phyloP scores from a whole-genome alignment of 2,329 filamentous ascomycete species.

The Fusarium sp. region DNA sequence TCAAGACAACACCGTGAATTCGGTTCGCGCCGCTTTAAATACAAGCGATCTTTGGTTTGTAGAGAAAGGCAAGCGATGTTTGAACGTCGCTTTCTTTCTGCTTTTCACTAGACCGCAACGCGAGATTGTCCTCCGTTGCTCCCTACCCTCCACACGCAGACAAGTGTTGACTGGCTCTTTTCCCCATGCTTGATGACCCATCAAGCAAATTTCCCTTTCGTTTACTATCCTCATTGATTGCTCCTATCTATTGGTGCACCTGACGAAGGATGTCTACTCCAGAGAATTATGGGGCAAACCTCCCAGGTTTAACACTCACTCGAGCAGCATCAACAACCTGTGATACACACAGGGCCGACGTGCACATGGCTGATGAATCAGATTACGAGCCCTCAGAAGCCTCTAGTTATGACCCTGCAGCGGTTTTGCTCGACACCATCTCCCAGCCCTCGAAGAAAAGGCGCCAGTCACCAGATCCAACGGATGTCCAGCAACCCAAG shows the following conservation, averaged over 20 bases:
- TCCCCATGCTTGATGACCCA: slow-evolving; percentile 22
- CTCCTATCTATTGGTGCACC: slow-evolving; percentile 4
- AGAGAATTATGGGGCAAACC: slow-evolving; percentile 2
- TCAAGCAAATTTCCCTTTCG: slow-evolving; percentile 16
- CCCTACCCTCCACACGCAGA: slow-evolving; percentile 32
- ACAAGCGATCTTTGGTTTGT: slow-evolving; percentile 3
- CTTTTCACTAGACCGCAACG: slow-evolving; percentile 7
- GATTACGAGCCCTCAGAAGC: slow-evolving; percentile 25
- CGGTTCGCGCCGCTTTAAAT: not conserved
- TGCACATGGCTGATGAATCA: slow-evolving; percentile 21
- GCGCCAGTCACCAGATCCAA: slow-evolving; percentile 26
- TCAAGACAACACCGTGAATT: not conserved
- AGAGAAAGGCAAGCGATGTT: not conserved
- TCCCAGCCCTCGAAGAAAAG: slow-evolving; percentile 30
- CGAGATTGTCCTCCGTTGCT: slow-evolving; percentile 7
- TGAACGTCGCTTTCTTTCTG: not conserved
- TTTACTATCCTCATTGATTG: not conserved
- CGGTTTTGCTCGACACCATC: slow-evolving; percentile 15
- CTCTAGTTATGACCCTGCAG: slow-evolving; percentile 23
- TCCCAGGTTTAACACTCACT: slow-evolving; percentile 21
- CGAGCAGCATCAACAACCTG: slow-evolving; percentile 9
- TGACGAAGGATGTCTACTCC: slow-evolving; percentile 24
- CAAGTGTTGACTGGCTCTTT: slow-evolving; percentile 39
- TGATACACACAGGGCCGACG: slow-evolving; percentile 8
- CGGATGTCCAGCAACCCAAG: slow-evolving; percentile 29